These are phyloP conservation scores for Suillus variegatus DNA, from an alignment of 768 basidiomycete species.

Conservation along the genomic window DNA sequence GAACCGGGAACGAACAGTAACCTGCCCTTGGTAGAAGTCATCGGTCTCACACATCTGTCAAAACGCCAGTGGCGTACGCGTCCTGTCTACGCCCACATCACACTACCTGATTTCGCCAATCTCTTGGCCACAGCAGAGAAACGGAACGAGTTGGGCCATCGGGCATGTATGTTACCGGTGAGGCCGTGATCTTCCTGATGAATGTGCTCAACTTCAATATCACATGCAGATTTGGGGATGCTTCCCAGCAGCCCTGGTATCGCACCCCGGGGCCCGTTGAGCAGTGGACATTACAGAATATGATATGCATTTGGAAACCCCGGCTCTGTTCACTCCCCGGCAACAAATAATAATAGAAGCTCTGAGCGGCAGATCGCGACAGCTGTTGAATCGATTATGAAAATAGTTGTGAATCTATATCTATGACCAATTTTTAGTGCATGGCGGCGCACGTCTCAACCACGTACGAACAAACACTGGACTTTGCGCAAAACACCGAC, in stretches of 20 bases:
- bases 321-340: no score
- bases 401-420: background rate
- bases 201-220: background rate
- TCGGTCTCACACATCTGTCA: slow-evolving; percentile 3
- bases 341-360: no score
- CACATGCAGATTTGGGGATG: background rate
- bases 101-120: background rate
- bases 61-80: background rate
- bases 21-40: background rate
- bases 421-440: background rate
- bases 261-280: no score
- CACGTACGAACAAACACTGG: background rate
- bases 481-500: background rate
- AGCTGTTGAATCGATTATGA: background rate
- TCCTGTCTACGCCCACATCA: background rate
- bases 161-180: background rate
- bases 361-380: background rate
- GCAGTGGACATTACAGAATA: background rate
- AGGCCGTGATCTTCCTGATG: background rate
- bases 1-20: background rate
- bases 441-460: background rate
- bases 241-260: background rate
- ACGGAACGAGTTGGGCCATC: background rate
- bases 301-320: no score
- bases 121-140: background rate